Conservation (phyloP, 1,284 basidiomycete genomes). For the Cutaneotrichosporon cyanovorans region DNA sequence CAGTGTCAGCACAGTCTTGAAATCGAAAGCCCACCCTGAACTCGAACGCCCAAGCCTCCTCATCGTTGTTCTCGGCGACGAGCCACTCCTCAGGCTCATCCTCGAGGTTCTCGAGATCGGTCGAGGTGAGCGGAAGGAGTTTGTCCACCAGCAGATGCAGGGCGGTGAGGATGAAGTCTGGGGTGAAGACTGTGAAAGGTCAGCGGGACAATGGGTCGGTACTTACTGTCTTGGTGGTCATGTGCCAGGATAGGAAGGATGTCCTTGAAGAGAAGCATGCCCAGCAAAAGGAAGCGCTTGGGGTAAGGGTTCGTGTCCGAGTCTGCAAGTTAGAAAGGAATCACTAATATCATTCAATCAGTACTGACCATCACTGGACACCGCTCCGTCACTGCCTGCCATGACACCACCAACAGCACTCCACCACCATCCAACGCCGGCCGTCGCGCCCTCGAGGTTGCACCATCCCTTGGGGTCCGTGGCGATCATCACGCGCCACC, state of each 20-base stretch:
- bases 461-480: conserved; percentile 44
- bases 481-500: conserved; percentile 42
- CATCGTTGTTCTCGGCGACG: conserved; percentile 65
- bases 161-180: conserved; percentile 67
- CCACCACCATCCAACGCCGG: conserved; percentile 47
- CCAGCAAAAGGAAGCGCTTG: conserved; percentile 65
- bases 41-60: conserved; percentile 83
- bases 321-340: conserved; percentile 19
- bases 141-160: conserved; percentile 69
- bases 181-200: conserved; percentile 57
- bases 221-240: conserved; percentile 41
- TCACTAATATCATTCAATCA: no score
- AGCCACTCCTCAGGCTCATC: conserved; percentile 86
- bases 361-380: conserved; percentile 40
- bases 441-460: conserved; percentile 31
- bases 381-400: conserved; percentile 37
- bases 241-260: conserved; percentile 41
- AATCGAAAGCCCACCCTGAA: conserved; percentile 59
- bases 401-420: conserved; percentile 42
- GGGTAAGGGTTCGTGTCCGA: conserved; percentile 36
- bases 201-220: neutral
- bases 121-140: conserved; percentile 70
- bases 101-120: conserved; percentile 70
- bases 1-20: conserved; percentile 1
- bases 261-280: conserved; percentile 81